phyloP scores from a whole-genome alignment of 176 grass and related monocot genomes.

The Bothriochloa decipiens region DNA sequence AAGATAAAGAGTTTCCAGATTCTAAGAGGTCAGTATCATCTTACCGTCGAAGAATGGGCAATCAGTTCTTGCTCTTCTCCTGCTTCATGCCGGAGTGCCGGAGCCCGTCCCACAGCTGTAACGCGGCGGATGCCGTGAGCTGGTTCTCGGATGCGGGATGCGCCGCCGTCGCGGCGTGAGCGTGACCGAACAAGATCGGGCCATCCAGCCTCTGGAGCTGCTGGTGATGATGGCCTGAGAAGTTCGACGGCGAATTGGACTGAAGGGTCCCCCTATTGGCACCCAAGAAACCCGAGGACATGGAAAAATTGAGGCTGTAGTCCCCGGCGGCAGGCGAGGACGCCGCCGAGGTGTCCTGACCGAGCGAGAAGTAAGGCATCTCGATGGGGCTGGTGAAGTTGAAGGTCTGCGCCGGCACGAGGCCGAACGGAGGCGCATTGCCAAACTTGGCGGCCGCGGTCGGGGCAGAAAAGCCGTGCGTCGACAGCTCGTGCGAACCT shows the following conservation, averaged over 20 bases:
- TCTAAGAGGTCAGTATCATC: background rate
- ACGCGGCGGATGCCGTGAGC: constrained; percentile 40
- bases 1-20: background rate
- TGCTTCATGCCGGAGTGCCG: constrained; percentile 58
- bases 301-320: constrained; percentile 84
- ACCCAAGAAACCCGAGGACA: constrained; percentile 71
- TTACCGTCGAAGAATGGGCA: constrained; percentile 37
- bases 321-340: constrained; percentile 47
- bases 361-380: constrained; percentile 68
- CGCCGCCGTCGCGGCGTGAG: constrained; percentile 37
- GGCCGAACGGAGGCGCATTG: constrained; percentile 44
- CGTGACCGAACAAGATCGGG: constrained; percentile 55
- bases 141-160: constrained; percentile 44
- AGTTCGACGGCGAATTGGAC: constrained; percentile 84
- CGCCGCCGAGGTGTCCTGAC: constrained; percentile 44
- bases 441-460: constrained; percentile 38
- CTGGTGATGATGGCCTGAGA: constrained; percentile 53
- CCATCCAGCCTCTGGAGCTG: constrained; percentile 62
- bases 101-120: constrained; percentile 77
- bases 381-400: constrained; percentile 46
- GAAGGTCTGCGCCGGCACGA: constrained; percentile 47
- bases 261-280: constrained; percentile 97
- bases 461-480: constrained; percentile 28
- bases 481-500: constrained; percentile 24
- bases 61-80: constrained; percentile 83